Evolutionary conservation across 805 yeast genomes (phyloP).

Genomic region (Blastobotrys terrestris): DNA sequence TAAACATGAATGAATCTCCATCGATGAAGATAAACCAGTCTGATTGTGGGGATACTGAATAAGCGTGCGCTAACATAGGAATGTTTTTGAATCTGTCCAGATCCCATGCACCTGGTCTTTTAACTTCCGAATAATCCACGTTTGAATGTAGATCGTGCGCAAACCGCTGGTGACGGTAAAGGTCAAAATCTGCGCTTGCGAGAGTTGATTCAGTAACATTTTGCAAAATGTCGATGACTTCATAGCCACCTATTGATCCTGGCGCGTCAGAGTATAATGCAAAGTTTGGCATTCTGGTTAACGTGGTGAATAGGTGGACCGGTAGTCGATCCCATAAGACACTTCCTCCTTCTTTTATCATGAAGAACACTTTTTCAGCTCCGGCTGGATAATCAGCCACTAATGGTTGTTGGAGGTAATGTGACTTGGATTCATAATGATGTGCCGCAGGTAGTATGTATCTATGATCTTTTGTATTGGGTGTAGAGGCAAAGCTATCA

Average conservation of each 20-base stretch:
- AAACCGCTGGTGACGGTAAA: conserved; percentile 25
- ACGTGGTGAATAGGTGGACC: conserved; percentile 30
- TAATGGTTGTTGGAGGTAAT: conserved; percentile 20
- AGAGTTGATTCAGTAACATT: conserved; percentile 19
- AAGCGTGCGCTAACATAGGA: conserved; percentile 34
- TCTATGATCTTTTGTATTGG: conserved; percentile 9
- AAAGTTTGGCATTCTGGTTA: conserved; percentile 27
- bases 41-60: conserved; percentile 20
- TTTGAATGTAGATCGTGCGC: conserved; percentile 19
- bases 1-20: conserved; percentile 30
- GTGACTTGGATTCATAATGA: conserved; percentile 9
- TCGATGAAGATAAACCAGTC: conserved; percentile 35
- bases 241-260: conserved; percentile 28
- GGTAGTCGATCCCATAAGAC: conserved; percentile 33
- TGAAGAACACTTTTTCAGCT: conserved; percentile 26
- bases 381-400: conserved; percentile 23
- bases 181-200: conserved; percentile 15
- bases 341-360: conserved; percentile 34
- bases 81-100: conserved; percentile 33
- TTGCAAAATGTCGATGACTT: conserved; percentile 29
- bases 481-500: background rate
- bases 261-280: conserved; percentile 32
- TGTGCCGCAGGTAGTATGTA: conserved; percentile 8
- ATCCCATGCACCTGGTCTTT: conserved; percentile 27
- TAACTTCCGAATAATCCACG: conserved; percentile 12